These are phyloP conservation scores for Prunus campanulata DNA, from an alignment of 306 rosid species.

Conservation along the genomic window DNA sequence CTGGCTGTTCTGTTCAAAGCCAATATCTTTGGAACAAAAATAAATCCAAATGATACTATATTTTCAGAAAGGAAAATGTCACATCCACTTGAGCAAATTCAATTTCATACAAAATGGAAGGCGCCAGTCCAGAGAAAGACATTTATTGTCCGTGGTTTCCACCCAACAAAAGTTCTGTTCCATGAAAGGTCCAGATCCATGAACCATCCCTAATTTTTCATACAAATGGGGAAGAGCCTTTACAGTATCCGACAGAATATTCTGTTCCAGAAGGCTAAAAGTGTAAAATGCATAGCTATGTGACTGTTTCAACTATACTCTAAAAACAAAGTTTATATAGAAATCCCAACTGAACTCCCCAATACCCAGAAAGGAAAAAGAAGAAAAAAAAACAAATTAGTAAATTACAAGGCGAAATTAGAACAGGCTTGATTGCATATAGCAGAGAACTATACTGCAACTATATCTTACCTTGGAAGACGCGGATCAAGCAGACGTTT, in stretches of 20 bases:
- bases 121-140: not conserved
- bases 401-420: not conserved
- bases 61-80: not conserved
- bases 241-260: not conserved
- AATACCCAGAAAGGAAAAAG: not conserved
- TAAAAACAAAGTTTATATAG: not conserved
- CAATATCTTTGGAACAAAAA: not conserved
- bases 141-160: not conserved
- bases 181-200: not conserved
- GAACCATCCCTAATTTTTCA: not conserved
- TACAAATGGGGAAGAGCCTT: not conserved
- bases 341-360: not conserved
- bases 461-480: slow-evolving; percentile 67
- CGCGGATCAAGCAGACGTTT: slow-evolving; percentile 76
- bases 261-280: not conserved
- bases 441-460: not conserved
- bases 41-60: not conserved
- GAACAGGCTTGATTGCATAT: not conserved
- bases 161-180: not conserved
- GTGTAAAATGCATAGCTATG: not conserved
- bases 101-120: not conserved
- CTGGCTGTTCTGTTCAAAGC: not conserved
- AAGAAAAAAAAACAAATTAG: not conserved
- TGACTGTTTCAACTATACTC: not conserved
- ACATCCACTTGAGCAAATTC: not conserved